Base-by-base conservation (phyloP, 768 basidiomycete genomes). In the Sarcomyxa edulis region DNA sequence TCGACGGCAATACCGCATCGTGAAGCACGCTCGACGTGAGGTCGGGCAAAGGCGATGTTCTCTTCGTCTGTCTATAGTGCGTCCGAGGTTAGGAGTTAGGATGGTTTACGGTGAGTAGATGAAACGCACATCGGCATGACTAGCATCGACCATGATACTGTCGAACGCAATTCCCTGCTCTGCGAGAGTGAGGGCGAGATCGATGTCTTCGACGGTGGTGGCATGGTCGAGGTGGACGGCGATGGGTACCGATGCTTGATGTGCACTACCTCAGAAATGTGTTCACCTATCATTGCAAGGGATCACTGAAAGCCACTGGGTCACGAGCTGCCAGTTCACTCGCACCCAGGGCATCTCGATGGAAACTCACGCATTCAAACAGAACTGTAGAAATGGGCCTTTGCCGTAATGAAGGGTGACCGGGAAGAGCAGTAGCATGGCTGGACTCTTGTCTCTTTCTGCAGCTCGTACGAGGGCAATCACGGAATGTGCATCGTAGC, bases 61-160 rank as follows among this genome's bases (percentile, higher is more conserved):
- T 71, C 68, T 46, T 71, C 68, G 45, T 71, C 68, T 0, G 64
- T 67, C 68, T 72, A 35, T 18, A 35, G n/a, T n/a, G n/a, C n/a
- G n/a, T n/a, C n/a, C n/a, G n/a, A 9, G n/a, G 15, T 16, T n/a
- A 11, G 19, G 9, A 15, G 29, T 39, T 15, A 26, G 23, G 22
- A 20, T 18, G 22, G 18, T 14, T 30, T 18, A 7, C 6, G 21
- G 28, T 6, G 3, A 29, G 32, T 33, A 11, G 26, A 6, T 14
- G 11, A 4, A 7, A 48, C 52, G 23, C 36, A 62, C 68, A 19
- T 71, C 68, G 9, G 71, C 68, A 39, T 72, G 69, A 40, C 67
- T 69, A 5, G 69, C 69, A 47, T 71, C 69, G 5, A 71, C 68
- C 69, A 71, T 71, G 45, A 71, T 71, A 43, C 67, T 70, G 37